Percentiles rank a stretch among this genome's conserved stretches.
Conservation (phyloP, 2,329 filamentous ascomycete genomes). For the Fonsecaea monophora region DNA sequence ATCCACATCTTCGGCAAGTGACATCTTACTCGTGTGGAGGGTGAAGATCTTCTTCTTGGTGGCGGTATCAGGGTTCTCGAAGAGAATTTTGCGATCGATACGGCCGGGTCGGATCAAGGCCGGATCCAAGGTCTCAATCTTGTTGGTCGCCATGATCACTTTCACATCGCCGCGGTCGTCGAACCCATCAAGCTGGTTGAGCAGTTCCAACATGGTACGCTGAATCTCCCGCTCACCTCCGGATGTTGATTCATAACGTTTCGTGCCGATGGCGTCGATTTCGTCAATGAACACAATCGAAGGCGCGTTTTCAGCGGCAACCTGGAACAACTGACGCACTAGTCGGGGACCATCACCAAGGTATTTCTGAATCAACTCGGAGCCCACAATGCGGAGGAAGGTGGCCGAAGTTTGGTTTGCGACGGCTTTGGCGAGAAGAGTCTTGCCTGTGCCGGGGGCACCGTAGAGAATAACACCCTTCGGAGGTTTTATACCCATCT, state of each 20-base stretch:
- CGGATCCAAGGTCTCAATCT: conserved; percentile 96
- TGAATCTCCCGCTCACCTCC: conserved; percentile 97
- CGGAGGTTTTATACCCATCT: conserved; percentile 99
- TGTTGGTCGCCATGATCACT: conserved; percentile 99
- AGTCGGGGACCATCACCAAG: conserved; percentile 93
- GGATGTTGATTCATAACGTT: conserved; percentile 96
- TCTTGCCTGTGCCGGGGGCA: conserved; percentile 96
- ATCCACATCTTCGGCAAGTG: conserved; percentile 92
- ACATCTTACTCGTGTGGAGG: conserved; percentile 99
- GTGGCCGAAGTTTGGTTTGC: conserved; percentile 99
- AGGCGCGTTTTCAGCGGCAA: conserved; percentile 92
- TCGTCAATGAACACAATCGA: conserved; percentile 99
- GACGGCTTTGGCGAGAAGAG: conserved; percentile 91
- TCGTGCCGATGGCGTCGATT: conserved; percentile 98
- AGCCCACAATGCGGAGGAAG: conserved; percentile 95
- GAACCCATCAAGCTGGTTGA: conserved; percentile 98
- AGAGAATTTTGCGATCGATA: conserved; percentile 96
- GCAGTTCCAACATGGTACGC: conserved; percentile 95
- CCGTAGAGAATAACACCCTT: conserved; percentile 99
- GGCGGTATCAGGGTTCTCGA: conserved; percentile 79
- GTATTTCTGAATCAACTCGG: conserved; percentile 98
- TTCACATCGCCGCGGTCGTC: conserved; percentile 99
- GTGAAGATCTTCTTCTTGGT: conserved; percentile 98
- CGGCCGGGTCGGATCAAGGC: conserved; percentile 94
- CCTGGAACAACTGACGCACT: conserved; percentile 88